A percentile compares a stretch with the other conserved stretches of the same genome.
Evolutionary conservation across 2,329 filamentous ascomycete species (phyloP).

Genomic region (Calonectria naviculata): DNA sequence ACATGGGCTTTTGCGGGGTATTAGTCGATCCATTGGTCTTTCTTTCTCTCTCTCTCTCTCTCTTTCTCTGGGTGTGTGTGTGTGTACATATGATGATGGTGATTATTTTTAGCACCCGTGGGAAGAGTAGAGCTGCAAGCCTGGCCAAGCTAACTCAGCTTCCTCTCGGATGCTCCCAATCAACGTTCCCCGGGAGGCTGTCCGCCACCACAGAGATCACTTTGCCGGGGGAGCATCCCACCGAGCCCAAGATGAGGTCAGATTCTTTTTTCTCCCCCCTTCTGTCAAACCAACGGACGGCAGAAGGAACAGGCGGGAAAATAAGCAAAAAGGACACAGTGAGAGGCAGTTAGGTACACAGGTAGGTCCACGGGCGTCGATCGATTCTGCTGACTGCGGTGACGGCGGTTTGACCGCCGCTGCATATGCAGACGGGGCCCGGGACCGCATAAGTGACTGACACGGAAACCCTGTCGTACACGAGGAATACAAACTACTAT

Average conservation of each 20-base stretch:
- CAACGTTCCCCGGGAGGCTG: no score
- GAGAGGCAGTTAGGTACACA: background rate
- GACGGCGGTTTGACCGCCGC: background rate
- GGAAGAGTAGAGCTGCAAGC: background rate
- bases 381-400: background rate
- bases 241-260: no score
- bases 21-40: background rate
- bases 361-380: background rate
- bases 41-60: no score
- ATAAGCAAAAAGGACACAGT: no score
- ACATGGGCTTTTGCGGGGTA: background rate
- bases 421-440: background rate
- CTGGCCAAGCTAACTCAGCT: background rate
- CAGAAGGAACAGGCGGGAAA: no score
- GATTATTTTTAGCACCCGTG: background rate
- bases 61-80: no score
- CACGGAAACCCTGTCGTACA: background rate
- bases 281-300: no score
- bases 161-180: no score
- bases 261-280: background rate
- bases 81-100: background rate
- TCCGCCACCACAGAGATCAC: no score
- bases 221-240: no score
- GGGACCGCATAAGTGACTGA: background rate
- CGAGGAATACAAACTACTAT: background rate